A percentile compares a stretch with the other conserved stretches of the same genome.
Evolutionary conservation across 2,329 filamentous ascomycete genomes (phyloP).

Genomic region (Colletotrichum sp.): DNA sequence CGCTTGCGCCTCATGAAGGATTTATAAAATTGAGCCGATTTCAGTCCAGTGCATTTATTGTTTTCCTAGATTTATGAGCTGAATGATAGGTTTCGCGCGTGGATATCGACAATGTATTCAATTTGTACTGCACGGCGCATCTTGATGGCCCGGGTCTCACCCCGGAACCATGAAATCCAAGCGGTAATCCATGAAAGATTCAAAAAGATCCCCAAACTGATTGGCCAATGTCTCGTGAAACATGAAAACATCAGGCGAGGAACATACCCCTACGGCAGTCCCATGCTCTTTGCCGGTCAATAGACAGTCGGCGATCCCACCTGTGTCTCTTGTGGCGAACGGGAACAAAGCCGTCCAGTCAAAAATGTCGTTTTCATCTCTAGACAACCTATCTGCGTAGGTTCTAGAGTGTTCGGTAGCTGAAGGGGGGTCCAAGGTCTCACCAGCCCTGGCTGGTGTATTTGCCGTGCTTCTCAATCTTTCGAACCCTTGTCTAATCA

Average conservation of each 20-base stretch:
- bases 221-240: conserved; percentile 27
- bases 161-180: conserved; percentile 15
- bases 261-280: conserved; percentile 21
- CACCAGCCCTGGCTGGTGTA: neutral
- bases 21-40: neutral
- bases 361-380: conserved; percentile 22
- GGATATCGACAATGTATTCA: neutral
- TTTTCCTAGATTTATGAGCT: neutral
- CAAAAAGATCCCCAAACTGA: conserved; percentile 29
- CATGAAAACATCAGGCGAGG: conserved; percentile 23
- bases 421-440: neutral
- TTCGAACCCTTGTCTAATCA: conserved; percentile 36
- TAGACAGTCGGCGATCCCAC: conserved; percentile 29
- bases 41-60: neutral
- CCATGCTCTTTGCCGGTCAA: conserved; percentile 26
- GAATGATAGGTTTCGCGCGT: neutral
- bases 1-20: neutral
- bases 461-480: conserved; percentile 24
- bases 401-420: neutral
- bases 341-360: conserved; percentile 40
- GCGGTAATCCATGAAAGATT: conserved; percentile 8
- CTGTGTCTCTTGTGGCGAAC: conserved; percentile 35
- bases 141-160: neutral
- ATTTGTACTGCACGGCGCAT: neutral
- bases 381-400: neutral